phyloP scores from a whole-genome alignment of 169 alveolate genomes.

The Plasmodium yoelii region DNA sequence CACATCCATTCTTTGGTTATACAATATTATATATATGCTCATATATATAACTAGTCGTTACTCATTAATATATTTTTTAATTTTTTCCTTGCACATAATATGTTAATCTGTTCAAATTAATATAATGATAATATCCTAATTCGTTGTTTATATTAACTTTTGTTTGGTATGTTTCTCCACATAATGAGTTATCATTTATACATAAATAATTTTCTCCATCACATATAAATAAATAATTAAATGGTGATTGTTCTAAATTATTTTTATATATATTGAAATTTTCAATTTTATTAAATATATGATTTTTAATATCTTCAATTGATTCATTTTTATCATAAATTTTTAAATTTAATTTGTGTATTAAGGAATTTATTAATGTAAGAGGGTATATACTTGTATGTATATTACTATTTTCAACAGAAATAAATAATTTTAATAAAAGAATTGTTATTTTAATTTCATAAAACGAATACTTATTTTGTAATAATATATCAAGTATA shows the following conservation, averaged over 20 bases:
- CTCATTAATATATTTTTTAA: not conserved
- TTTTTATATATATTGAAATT: not conserved
- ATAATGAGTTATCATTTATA: conserved; percentile 52
- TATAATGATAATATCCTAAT: conserved; percentile 61
- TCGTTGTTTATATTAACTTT: conserved; percentile 43
- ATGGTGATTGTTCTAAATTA: conserved; percentile 4
- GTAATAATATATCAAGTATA: conserved; percentile 28
- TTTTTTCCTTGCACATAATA: conserved; percentile 25
- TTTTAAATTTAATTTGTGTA: conserved; percentile 53
- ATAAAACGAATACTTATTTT: conserved; percentile 12
- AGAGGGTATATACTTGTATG: conserved; percentile 41
- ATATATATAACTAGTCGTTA: no score
- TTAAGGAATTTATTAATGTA: conserved; percentile 46
- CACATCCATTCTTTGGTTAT: no score
- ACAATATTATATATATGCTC: no score
- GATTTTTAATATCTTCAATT: not conserved
- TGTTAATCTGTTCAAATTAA: conserved; percentile 67
- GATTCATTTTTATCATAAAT: not conserved
- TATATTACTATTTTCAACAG: conserved; percentile 15
- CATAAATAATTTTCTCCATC: conserved; percentile 70
- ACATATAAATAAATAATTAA: conserved; percentile 55
- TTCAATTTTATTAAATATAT: not conserved
- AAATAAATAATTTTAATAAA: conserved; percentile 34
- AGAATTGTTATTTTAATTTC: conserved; percentile 68
- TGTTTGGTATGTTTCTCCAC: conserved; percentile 4